These are phyloP conservation scores for Epichloe bromicola DNA, from an alignment of 2,329 filamentous ascomycete genomes.

Conservation along the genomic window DNA sequence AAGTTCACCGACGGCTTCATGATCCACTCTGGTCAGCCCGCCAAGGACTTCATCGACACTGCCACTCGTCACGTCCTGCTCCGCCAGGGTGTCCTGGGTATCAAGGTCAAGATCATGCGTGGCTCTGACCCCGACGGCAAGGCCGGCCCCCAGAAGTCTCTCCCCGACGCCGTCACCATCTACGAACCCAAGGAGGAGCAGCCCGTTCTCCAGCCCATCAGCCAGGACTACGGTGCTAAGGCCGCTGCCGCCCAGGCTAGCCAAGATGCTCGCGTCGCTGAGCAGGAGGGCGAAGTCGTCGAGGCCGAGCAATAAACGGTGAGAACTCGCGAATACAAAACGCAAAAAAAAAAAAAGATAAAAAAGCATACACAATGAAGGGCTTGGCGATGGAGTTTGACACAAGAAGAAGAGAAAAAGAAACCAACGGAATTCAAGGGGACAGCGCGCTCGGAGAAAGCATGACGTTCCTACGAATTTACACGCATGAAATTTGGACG, in stretches of 20 bases:
- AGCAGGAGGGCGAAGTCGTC: constrained; percentile 43
- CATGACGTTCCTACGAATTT: not conserved
- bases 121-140: constrained; percentile 99
- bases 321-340: constrained; percentile 2
- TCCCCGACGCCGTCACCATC: constrained; percentile 97
- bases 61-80: constrained; percentile 99
- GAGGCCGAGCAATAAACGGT: constrained; percentile 28
- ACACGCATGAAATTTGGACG: not conserved
- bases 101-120: constrained; percentile 99
- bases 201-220: constrained; percentile 84
- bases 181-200: constrained; percentile 99
- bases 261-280: constrained; percentile 45
- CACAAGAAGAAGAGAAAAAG: constrained; percentile 7
- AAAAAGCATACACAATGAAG: constrained; percentile 5
- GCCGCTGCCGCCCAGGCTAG: constrained; percentile 54
- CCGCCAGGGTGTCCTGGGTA: constrained; percentile 98
- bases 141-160: constrained; percentile 90
- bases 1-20: constrained; percentile 99
- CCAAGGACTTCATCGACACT: constrained; percentile 98
- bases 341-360: not conserved
- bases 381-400: constrained; percentile 8
- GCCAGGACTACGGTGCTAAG: constrained; percentile 98
- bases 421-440: not conserved
- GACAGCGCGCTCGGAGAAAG: not conserved
- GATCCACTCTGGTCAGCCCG: constrained; percentile 99